Conservation (phyloP, 306 rosid genomes). For the Cucurbita argyrosperma region DNA sequence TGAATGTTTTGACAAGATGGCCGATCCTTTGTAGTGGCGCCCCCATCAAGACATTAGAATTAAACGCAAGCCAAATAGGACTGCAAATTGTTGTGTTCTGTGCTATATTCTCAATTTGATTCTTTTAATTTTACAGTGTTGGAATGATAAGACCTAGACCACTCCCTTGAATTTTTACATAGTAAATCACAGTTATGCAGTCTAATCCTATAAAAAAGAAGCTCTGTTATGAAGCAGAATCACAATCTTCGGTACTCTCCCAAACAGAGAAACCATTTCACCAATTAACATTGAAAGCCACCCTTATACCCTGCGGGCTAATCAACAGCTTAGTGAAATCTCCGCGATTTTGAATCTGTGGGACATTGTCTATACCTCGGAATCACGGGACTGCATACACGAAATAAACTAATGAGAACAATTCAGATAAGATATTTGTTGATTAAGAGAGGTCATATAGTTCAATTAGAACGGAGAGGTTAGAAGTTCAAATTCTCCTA, state of each 20-base stretch:
- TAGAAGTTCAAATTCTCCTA: background rate
- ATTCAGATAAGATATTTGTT: background rate
- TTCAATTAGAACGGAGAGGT: no score
- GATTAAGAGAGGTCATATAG: background rate
- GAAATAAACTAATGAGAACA: background rate
- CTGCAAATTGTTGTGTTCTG: background rate
- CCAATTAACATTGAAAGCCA: background rate
- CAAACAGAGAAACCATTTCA: background rate
- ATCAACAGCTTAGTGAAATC: background rate
- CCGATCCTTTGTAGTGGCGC: background rate
- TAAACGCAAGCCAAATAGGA: background rate
- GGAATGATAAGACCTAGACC: background rate
- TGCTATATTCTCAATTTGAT: background rate
- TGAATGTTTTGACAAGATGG: background rate
- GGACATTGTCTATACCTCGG: background rate
- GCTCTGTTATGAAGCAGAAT: background rate
- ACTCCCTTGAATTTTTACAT: background rate
- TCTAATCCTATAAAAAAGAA: background rate
- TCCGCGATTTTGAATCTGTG: no score
- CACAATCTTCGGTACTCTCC: background rate
- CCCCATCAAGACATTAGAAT: no score
- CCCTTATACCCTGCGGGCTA: background rate
- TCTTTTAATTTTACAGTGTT: background rate
- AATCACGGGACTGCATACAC: background rate
- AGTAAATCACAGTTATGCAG: background rate